Percentiles rank a stretch among this genome's conserved stretches.
These are phyloP conservation scores for Arthrobotrys conoides DNA, from an alignment of 2,329 filamentous ascomycete genomes.

Conservation along the genomic window DNA sequence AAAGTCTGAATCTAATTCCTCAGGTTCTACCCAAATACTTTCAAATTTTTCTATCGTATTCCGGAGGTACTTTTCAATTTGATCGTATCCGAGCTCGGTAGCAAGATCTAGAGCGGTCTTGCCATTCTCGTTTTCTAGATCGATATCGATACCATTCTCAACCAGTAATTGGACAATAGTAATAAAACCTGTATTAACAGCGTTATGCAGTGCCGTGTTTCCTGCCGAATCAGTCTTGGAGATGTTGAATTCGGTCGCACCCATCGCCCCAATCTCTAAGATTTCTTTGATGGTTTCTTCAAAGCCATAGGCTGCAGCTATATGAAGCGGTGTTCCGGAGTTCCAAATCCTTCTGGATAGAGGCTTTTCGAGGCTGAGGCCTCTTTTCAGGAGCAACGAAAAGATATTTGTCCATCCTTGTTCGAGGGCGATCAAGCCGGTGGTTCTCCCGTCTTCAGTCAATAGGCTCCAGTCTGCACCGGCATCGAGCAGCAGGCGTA, in stretches of 20 bases:
- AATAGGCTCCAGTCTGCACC: slow-evolving; percentile 15
- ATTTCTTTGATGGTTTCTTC: slow-evolving; percentile 4
- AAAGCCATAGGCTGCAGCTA: neutral
- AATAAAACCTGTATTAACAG: slow-evolving; percentile 1
- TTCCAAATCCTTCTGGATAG: neutral
- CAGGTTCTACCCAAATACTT: too few relatives aligned
- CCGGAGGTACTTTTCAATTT: neutral
- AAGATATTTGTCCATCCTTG: neutral
- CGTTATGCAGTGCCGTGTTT: slow-evolving; percentile 13
- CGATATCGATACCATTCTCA: neutral
- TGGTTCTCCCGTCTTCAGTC: neutral
- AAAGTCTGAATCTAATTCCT: too few relatives aligned
- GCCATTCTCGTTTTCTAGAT: neutral
- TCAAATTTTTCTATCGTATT: neutral
- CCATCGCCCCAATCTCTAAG: neutral
- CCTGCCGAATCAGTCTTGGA: neutral
- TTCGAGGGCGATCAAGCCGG: neutral
- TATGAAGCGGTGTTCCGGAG: slow-evolving; percentile 12
- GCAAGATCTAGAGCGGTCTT: slow-evolving; percentile 4
- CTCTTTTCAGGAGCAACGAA: neutral
- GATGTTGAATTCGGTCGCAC: neutral
- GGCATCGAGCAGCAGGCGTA: neutral
- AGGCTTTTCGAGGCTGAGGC: neutral
- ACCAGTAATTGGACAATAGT: neutral
- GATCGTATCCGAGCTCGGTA: neutral